Evolutionary conservation across 192 early-diverging fungal species (phyloP).

Genomic region (Gryganskiella cystojenkinii): DNA sequence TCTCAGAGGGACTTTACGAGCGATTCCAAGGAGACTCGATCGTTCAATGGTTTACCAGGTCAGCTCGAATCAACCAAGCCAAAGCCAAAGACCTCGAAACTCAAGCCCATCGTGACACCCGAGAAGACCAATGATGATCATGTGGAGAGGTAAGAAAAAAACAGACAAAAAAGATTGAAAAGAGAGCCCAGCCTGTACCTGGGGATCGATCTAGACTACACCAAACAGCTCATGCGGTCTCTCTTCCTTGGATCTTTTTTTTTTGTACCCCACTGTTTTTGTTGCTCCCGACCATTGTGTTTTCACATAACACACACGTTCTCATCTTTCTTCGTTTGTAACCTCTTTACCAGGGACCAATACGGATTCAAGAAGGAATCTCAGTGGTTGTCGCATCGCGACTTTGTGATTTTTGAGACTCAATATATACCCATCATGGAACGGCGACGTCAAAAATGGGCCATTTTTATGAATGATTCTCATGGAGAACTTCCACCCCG

Average conservation of each 20-base stretch:
- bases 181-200: background rate
- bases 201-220: background rate
- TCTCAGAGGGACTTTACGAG: constrained; percentile 27
- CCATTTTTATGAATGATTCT: constrained; percentile 56
- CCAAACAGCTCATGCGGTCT: no score
- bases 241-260: no score
- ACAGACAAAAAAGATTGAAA: background rate
- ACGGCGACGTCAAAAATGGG: constrained; percentile 60
- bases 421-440: constrained; percentile 60
- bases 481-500: constrained; percentile 56
- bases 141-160: constrained; percentile 33
- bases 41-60: constrained; percentile 36
- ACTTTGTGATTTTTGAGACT: constrained; percentile 61
- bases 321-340: background rate
- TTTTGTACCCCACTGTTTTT: background rate
- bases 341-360: constrained; percentile 58
- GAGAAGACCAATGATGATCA: constrained; percentile 42
- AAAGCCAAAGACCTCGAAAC: constrained; percentile 38
- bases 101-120: constrained; percentile 37
- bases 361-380: constrained; percentile 67
- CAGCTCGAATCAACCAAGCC: constrained; percentile 44
- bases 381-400: constrained; percentile 60
- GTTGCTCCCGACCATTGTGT: background rate
- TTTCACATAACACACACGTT: no score
- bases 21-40: constrained; percentile 49